phyloP scores from a whole-genome alignment of 768 basidiomycete species.

The Mycena galopus region DNA sequence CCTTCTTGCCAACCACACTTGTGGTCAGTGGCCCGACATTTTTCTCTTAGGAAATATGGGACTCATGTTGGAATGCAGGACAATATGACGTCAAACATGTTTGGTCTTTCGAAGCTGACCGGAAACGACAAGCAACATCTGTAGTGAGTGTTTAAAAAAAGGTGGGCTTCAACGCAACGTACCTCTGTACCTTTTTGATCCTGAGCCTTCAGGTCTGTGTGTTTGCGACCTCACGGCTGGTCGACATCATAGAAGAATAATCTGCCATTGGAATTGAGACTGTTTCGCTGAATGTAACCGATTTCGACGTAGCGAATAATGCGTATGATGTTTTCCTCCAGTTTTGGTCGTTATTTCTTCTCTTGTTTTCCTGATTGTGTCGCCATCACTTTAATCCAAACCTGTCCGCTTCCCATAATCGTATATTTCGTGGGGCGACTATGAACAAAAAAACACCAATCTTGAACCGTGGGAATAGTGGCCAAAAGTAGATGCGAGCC shows the following conservation, averaged over 20 bases:
- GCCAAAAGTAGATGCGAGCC: no score
- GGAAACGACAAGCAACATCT: not conserved
- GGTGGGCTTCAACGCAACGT: not conserved
- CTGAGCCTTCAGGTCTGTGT: constrained; percentile 32
- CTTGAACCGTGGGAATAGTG: no score
- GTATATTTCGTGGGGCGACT: no score
- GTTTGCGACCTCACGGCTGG: constrained; percentile 40
- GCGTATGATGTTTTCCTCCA: not conserved
- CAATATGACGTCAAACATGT: not conserved
- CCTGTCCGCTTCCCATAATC: no score
- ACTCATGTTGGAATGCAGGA: not conserved
- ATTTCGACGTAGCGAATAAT: not conserved
- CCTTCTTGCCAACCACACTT: not conserved
- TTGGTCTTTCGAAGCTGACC: not conserved
- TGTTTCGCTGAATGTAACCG: constrained; percentile 41
- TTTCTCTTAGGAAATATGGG: not conserved
- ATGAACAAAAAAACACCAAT: no score
- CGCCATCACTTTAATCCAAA: no score
- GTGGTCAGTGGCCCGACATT: not conserved
- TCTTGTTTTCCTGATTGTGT: no score
- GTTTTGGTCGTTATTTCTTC: no score
- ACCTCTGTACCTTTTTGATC: not conserved
- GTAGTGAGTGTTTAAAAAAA: no score
- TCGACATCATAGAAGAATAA: constrained; percentile 36
- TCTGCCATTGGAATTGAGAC: constrained; percentile 32